Base-by-base conservation (phyloP, 2,329 filamentous ascomycete species). In the Laburnicola sp. region DNA sequence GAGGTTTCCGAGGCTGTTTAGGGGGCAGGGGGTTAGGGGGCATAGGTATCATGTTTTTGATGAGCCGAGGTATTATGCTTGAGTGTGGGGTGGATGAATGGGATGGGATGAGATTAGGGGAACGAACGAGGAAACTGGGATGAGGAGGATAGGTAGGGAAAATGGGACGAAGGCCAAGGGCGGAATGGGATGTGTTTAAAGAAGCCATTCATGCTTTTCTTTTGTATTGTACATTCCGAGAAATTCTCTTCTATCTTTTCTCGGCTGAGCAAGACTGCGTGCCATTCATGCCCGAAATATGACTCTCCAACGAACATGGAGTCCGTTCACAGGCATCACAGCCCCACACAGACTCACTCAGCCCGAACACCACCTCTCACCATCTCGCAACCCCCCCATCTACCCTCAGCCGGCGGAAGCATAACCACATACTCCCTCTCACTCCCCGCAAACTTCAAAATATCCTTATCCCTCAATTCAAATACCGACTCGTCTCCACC, bases 21-120 rank as follows among this genome's bases (percentile, higher is more conserved):
- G 83, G 59, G 93, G 91, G 0, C 75, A 92, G 58, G 94, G 94
- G 40, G 90, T 96, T 4, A 81, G 94, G 53, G 94, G 90, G 3
- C 94, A 99, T 75, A 77, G 81, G 54, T 99, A 97, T 74, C 94
- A 99, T 73, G 94, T 97, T 27, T 97, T 99, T 74, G 82, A 96
- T 62, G 90, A 95, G 60, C 71, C 71, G 9, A 61, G 69, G 48
- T 73, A 71, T 45, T 72, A 63, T 56, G 65, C 62, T 31, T 70
- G 54, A 50, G 34, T 8, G n/a, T n/a, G n/a, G n/a, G 23, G n/a
- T n/a, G n/a, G n/a, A n/a, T n/a, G 28, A 26, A 9, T 6, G 21
- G 36, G n/a, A 21, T 36, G 25, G 41, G 35, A 2, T n/a, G n/a
- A n/a, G 25, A 21, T 26, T n/a, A 35, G 27, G 23, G 11, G 25